Base-by-base conservation (phyloP, 2,329 filamentous ascomycete genomes). In the Penicillium paneum region DNA sequence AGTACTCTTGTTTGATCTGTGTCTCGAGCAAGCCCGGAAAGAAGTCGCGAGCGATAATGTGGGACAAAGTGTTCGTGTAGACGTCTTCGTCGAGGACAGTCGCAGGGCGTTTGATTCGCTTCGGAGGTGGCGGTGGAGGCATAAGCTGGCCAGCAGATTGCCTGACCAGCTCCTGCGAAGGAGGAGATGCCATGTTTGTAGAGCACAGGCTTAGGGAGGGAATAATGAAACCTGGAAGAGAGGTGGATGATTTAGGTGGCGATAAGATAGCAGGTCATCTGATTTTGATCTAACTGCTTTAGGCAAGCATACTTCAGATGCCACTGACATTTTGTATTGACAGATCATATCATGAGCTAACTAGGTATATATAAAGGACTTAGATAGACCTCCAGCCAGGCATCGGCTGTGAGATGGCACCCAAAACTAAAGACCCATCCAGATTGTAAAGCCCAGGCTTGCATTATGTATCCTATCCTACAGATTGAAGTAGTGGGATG, bases 31-130 rank as follows among this genome's bases (percentile, higher is more conserved):
- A 80, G 0, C 93, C 94, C 0, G 94, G 94, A 67, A 97, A 99
- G 78, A 96, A 99, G 78, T 99, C 94, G 61, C 94, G 86, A 10
- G 91, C 90, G 59, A 99, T 96, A 69, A 99, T 97, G 64, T 94
- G 88, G 0, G 92, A 96, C 28, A 99, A 80, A 1, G 90, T 89
- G 54, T 91, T 86, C 2, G 91, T 94, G 73, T 99, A 99, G 49
- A 88, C 86, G 64, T 99, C 93, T 79, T 99, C 94, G 71, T 96
- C 91, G 28, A 99, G 83, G 28, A 97, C 86, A 58, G 88, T 89
- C 58, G 87, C 86, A 0, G 94, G 94, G 49, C 94, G 84, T 75
- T 97, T 97, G 68, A 97, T 96, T 55, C 91, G 88, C 73, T 96
- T 97, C 39, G 86, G 79, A 0, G 85, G 82, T 4, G 91, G 90